phyloP scores from a whole-genome alignment of 352 stramenopile species.

The Phytophthora sp. region DNA sequence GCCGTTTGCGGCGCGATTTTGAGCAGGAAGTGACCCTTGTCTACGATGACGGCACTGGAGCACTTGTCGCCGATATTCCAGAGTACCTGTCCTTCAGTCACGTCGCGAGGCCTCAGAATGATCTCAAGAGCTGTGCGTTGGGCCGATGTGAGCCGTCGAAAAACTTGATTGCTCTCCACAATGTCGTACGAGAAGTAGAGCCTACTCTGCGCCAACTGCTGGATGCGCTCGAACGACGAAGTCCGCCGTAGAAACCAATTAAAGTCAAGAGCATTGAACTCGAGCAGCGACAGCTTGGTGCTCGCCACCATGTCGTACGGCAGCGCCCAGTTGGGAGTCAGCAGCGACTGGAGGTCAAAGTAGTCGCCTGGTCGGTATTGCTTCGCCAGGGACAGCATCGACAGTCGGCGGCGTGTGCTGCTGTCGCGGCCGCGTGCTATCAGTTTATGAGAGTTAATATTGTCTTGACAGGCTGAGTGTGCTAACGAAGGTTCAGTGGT shows the following conservation, averaged over 20 bases:
- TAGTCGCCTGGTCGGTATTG: constrained; percentile 90
- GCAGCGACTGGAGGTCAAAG: constrained; percentile 85
- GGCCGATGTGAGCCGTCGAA: constrained; percentile 76
- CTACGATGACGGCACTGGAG: constrained; percentile 72
- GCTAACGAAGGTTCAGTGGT: constrained; percentile 5
- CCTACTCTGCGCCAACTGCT: constrained; percentile 73
- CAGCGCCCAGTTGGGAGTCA: constrained; percentile 71
- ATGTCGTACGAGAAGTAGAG: constrained; percentile 85
- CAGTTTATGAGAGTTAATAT: constrained; percentile 9
- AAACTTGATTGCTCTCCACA: constrained; percentile 82
- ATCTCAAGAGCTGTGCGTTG: constrained; percentile 91
- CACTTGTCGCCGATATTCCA: constrained; percentile 79
- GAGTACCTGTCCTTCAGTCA: constrained; percentile 70
- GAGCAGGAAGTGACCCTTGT: constrained; percentile 76
- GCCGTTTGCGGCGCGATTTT: constrained; percentile 43
- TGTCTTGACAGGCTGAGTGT: constrained; percentile 9
- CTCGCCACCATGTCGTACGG: constrained; percentile 70
- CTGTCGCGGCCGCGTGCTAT: constrained; percentile 27
- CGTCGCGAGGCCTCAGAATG: constrained; percentile 61
- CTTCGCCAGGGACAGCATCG: constrained; percentile 67
- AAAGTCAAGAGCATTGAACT: constrained; percentile 86
- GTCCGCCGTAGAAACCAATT: constrained; percentile 87
- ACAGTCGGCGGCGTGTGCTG: constrained; percentile 54
- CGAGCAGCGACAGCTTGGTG: constrained; percentile 73
- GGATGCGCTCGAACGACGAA: constrained; percentile 68